Percentiles rank a stretch among this genome's conserved stretches.
These are phyloP conservation scores for Aquanectria penicillioides DNA, from an alignment of 2,329 filamentous ascomycete genomes.

Conservation along the genomic window DNA sequence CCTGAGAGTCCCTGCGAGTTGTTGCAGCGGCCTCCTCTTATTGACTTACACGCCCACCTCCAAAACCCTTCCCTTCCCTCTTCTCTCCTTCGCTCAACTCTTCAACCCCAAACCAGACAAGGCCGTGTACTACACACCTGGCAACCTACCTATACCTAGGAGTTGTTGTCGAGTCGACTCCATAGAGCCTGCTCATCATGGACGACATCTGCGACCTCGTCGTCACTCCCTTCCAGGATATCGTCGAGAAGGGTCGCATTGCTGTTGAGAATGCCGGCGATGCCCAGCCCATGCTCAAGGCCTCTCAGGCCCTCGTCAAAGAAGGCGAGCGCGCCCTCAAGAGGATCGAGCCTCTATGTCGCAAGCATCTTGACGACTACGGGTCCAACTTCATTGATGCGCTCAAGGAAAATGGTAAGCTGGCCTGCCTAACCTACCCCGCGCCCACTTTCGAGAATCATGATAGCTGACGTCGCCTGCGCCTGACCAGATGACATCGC, in stretches of 20 bases:
- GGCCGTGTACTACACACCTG: background rate
- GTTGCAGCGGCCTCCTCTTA: slow-evolving; percentile 29
- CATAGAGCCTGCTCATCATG: slow-evolving; percentile 42
- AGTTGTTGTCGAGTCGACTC: slow-evolving; percentile 5
- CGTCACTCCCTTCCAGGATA: slow-evolving; percentile 61
- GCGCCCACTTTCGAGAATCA: background rate
- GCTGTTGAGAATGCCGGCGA: slow-evolving; percentile 60
- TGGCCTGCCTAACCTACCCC: slow-evolving; percentile 3
- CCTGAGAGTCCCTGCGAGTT: slow-evolving; percentile 20
- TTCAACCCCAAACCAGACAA: background rate
- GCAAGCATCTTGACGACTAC: slow-evolving; percentile 59
- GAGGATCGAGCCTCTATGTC: slow-evolving; percentile 62
- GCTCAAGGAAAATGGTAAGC: slow-evolving; percentile 64
- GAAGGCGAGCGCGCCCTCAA: slow-evolving; percentile 61
- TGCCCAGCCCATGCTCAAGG: slow-evolving; percentile 58
- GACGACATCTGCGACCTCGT: slow-evolving; percentile 56
- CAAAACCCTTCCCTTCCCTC: slow-evolving; percentile 9
- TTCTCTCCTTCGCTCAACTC: slow-evolving; percentile 9
- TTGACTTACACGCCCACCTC: slow-evolving; percentile 41
- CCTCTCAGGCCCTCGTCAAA: slow-evolving; percentile 57
- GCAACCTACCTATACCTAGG: background rate
- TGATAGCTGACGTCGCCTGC: slow-evolving; percentile 27
- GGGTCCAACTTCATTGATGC: slow-evolving; percentile 60
- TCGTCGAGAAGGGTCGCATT: slow-evolving; percentile 60
- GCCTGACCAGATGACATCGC: slow-evolving; percentile 58